These are phyloP conservation scores for Teunomyces atbi DNA, from an alignment of 805 yeast species.

Conservation along the genomic window DNA sequence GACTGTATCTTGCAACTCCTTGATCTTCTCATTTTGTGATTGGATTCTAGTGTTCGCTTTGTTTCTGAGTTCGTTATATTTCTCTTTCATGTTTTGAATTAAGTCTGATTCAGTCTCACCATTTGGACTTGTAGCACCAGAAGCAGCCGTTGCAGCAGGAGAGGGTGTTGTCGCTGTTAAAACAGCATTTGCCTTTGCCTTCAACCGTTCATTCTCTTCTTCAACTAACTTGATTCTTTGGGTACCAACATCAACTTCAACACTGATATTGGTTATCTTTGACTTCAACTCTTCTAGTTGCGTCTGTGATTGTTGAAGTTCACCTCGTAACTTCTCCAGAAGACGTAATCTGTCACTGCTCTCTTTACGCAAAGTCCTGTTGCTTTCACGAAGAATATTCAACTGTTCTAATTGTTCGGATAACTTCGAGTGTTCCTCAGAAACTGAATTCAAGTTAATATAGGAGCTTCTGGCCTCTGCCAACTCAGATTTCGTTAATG, in stretches of 20 bases:
- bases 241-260: constrained; percentile 46
- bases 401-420: constrained; percentile 54
- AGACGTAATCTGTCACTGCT: constrained; percentile 21
- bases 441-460: constrained; percentile 23
- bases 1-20: constrained; percentile 23
- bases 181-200: constrained; percentile 15
- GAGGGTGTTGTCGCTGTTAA: not conserved
- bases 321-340: constrained; percentile 37
- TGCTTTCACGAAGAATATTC: constrained; percentile 66
- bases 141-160: not conserved
- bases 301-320: constrained; percentile 27
- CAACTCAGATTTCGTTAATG: constrained; percentile 52
- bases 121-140: not conserved
- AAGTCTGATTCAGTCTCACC: constrained; percentile 15
- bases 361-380: constrained; percentile 59
- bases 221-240: constrained; percentile 46
- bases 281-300: constrained; percentile 47
- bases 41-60: constrained; percentile 25
- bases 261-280: constrained; percentile 33
- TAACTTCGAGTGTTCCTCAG: constrained; percentile 47
- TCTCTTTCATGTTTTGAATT: constrained; percentile 27
- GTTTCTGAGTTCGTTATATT: constrained; percentile 28
- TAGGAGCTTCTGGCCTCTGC: constrained; percentile 8
- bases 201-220: constrained; percentile 62
- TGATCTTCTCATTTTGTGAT: constrained; percentile 24